Evolutionary conservation across 768 basidiomycete species (phyloP).

Genomic region (Cubamyces lactineus): DNA sequence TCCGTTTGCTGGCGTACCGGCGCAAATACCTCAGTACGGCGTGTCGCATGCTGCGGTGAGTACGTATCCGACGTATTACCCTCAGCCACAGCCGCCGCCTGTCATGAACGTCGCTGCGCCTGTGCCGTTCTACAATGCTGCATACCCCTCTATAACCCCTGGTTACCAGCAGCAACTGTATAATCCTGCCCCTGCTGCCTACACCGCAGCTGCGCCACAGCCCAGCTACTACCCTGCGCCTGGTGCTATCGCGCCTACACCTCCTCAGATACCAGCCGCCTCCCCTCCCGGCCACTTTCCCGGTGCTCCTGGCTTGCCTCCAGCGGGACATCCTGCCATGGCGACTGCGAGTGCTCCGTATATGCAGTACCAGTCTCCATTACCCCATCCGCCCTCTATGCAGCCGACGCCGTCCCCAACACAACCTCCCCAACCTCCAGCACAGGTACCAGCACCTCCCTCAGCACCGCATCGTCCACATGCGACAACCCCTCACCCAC

Average conservation of each 20-base stretch:
- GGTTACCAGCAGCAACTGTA: conserved; percentile 8
- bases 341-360: neutral
- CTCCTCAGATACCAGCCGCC: neutral
- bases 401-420: neutral
- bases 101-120: neutral
- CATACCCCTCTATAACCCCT: neutral
- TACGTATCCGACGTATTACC: neutral
- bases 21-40: conserved; percentile 1
- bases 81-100: conserved; percentile 6
- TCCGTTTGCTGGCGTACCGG: neutral
- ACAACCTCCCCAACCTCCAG: conserved; percentile 2
- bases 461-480: neutral
- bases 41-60: neutral
- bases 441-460: no score
- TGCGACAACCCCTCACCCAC: neutral
- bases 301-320: neutral
- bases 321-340: neutral
- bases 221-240: conserved; percentile 3
- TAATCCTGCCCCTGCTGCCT: neutral
- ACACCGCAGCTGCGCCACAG: neutral
- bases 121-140: conserved; percentile 7
- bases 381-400: neutral
- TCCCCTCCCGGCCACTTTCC: neutral
- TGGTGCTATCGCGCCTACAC: neutral
- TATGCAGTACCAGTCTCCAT: neutral